Evolutionary conservation across 371 early-diverging fungal genomes (phyloP).

Genomic region (Mucor lusitanicus): DNA sequence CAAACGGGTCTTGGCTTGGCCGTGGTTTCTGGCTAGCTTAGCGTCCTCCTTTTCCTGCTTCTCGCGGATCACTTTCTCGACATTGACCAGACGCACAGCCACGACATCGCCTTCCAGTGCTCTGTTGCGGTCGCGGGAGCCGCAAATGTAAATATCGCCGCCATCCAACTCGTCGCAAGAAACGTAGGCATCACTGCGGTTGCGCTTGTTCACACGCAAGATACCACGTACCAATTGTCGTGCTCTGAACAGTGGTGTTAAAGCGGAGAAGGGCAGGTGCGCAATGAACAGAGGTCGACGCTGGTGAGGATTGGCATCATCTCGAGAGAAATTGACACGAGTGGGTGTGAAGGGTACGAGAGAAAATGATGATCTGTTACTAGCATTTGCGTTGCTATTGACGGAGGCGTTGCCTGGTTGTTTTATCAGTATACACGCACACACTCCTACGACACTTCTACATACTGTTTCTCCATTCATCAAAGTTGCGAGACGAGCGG

Average conservation of each 20-base stretch:
- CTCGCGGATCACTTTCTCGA: constrained; percentile 60
- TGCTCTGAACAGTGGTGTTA: constrained; percentile 51
- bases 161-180: constrained; percentile 65
- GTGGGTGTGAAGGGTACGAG: constrained; percentile 55
- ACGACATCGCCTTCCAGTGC: constrained; percentile 90
- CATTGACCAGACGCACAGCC: constrained; percentile 73
- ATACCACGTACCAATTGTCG: constrained; percentile 64
- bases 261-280: constrained; percentile 59
- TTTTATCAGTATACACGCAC: background rate
- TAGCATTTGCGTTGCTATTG: background rate
- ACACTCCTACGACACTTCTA: background rate
- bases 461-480: constrained; percentile 48
- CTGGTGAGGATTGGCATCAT: constrained; percentile 57
- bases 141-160: constrained; percentile 82
- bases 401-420: constrained; percentile 15
- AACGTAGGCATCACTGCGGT: constrained; percentile 86
- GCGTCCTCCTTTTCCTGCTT: constrained; percentile 61
- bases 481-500: constrained; percentile 46
- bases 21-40: constrained; percentile 49
- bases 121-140: constrained; percentile 80
- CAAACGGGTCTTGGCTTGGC: constrained; percentile 40
- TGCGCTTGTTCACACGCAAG: constrained; percentile 83
- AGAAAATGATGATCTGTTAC: constrained; percentile 4
- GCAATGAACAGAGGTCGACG: constrained; percentile 62
- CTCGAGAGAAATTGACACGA: constrained; percentile 50